These are phyloP conservation scores for Ophiosphaerella korrae DNA, from an alignment of 2,329 filamentous ascomycete species.

Conservation along the genomic window DNA sequence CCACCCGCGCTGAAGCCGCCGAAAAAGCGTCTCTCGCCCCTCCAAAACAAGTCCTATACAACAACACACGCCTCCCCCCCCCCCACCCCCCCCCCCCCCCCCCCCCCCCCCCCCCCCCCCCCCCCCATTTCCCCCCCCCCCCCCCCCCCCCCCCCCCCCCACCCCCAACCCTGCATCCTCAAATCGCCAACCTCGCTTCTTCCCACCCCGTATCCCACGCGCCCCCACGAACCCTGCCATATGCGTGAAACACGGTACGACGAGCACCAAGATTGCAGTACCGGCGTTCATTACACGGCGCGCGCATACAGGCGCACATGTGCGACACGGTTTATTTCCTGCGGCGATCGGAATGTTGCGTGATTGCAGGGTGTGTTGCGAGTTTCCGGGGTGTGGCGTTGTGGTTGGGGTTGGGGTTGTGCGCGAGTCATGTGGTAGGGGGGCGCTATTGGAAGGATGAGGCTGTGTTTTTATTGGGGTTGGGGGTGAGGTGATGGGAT, in stretches of 20 bases:
- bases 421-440: not conserved
- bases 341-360: no score
- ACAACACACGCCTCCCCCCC: constrained; percentile 78
- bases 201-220: no score
- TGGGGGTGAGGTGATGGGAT: not conserved
- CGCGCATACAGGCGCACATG: not conserved
- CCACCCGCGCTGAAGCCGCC: constrained; percentile 69
- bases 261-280: not conserved
- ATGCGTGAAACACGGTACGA: not conserved
- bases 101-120: no score
- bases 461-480: not conserved
- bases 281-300: not conserved
- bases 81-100: no score
- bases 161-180: not conserved
- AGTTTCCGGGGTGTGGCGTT: no score
- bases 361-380: no score
- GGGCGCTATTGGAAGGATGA: not conserved
- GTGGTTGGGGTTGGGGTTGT: not conserved
- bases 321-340: not conserved
- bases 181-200: not conserved
- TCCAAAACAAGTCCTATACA: constrained; percentile 77
- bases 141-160: no score
- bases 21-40: constrained; percentile 74
- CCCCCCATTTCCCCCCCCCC: no score
- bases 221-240: not conserved